Percentiles rank a stretch among this genome's conserved stretches.
Conservation (phyloP, 2,329 filamentous ascomycete species). For the Fusarium secorum region DNA sequence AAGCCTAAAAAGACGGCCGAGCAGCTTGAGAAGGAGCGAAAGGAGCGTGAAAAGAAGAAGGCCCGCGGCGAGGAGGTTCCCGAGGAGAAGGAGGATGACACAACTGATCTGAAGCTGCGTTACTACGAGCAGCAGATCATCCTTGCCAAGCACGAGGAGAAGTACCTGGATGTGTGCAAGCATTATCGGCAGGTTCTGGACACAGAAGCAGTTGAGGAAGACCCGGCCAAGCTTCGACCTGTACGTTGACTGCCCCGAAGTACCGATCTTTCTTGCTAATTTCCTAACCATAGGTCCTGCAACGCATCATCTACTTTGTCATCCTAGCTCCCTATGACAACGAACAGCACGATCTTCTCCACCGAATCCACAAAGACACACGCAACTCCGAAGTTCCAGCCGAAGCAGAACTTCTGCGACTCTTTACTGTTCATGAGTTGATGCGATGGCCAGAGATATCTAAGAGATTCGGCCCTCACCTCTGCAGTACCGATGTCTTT, state of each 20-base stretch:
- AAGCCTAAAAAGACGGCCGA: constrained; percentile 91
- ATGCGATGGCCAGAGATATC: constrained; percentile 98
- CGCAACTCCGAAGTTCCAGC: constrained; percentile 79
- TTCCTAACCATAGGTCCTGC: constrained; percentile 69
- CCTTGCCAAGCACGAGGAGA: constrained; percentile 94
- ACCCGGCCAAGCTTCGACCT: constrained; percentile 82
- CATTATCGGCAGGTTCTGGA: constrained; percentile 97
- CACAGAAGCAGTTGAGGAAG: constrained; percentile 92
- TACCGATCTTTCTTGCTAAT: constrained; percentile 21
- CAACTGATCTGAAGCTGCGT: constrained; percentile 92
- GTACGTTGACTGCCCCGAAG: constrained; percentile 60
- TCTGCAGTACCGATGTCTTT: constrained; percentile 91
- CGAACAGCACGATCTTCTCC: constrained; percentile 95
- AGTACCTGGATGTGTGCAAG: constrained; percentile 98
- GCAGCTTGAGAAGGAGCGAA: constrained; percentile 88
- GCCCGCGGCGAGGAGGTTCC: constrained; percentile 81
- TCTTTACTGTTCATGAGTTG: constrained; percentile 93
- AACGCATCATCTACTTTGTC: constrained; percentile 96
- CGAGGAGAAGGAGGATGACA: constrained; percentile 82
- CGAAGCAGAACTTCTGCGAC: constrained; percentile 87
- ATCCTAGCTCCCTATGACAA: constrained; percentile 98
- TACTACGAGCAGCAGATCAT: constrained; percentile 98
- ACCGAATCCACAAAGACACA: constrained; percentile 86
- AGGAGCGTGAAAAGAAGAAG: constrained; percentile 86
- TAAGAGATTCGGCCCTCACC: constrained; percentile 85